Evolutionary conservation across 73 alveolate genomes (phyloP), one percentile per base, ranked within the genome.

Genomic region (Paramecium sexaurelia): DNA sequence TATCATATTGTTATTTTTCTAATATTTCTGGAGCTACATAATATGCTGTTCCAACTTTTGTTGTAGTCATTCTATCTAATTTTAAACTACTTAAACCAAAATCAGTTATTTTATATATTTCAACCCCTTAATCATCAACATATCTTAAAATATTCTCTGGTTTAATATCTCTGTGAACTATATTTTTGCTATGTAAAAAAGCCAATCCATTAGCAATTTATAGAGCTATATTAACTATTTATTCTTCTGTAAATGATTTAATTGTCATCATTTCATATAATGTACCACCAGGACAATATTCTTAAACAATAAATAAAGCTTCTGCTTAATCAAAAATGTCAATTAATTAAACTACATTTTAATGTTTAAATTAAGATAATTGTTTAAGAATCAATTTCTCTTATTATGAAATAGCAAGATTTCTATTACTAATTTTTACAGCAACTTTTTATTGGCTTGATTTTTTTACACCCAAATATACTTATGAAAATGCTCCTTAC

Each of bases 1-100:
- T 40, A 40, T 90, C 75, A 90, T 93, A 93, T 35, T 95, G 94
- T 24, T 56, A 82, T 86, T 92, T 92, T 68, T 94, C 94, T 17
- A 71, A 37, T 75, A 94, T 95, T 87, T 94, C 97, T 13, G 97
- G 97, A 35, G 97, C 97, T 3, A 94, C 97, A 87, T 94, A 94
- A 92, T 94, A 94, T 3, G 97, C 97, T 5, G 97, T 94, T 35
- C 97, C 97, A 5, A 94, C 97, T 85, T 94, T 88, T 15, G 94
- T 85, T 85, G 89, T 92, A 78, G 89, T 92, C 94, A 92, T 94
- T 78, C 94, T 75, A 90, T 93, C 95, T 41, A 91, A 87, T 57
- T 78, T 78, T 4, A 78, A 15, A 11, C 61, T 29, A 22, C 90
- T 78, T 43, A 78, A 78, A 32, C 90, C 90, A 41, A 78, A 78